Evolutionary conservation across 1,284 basidiomycete species (phyloP).

Genomic region (Pisolithus thermaeus): DNA sequence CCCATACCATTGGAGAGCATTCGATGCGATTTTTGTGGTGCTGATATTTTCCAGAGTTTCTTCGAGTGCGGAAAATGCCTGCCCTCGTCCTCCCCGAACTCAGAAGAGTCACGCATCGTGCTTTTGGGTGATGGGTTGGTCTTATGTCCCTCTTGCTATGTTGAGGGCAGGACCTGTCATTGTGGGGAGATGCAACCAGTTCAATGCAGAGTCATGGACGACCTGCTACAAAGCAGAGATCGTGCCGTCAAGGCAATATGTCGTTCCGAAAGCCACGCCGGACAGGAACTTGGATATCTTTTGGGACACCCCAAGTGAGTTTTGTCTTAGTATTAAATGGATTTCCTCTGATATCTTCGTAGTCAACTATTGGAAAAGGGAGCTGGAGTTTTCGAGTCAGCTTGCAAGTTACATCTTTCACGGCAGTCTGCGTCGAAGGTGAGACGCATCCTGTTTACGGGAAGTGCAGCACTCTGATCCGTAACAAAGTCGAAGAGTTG

Average conservation of each 20-base stretch:
- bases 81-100: slow-evolving; percentile 12
- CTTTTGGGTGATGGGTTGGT: slow-evolving; percentile 40
- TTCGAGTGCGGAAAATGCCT: slow-evolving; percentile 57
- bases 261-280: slow-evolving; percentile 28
- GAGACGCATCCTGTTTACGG: not conserved
- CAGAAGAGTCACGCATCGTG: slow-evolving; percentile 10
- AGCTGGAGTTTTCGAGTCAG: slow-evolving; percentile 30
- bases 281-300: slow-evolving; percentile 21
- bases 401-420: slow-evolving; percentile 24
- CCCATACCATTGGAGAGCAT: slow-evolving; percentile 24
- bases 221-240: slow-evolving; percentile 37
- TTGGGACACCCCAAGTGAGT: slow-evolving; percentile 20
- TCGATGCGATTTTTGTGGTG: slow-evolving; percentile 71
- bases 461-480: not conserved
- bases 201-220: slow-evolving; percentile 43
- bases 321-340: not conserved
- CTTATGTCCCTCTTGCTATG: slow-evolving; percentile 66
- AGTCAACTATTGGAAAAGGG: slow-evolving; percentile 18
- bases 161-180: slow-evolving; percentile 62
- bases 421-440: slow-evolving; percentile 17
- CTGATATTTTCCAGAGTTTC: slow-evolving; percentile 73
- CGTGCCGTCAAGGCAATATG: slow-evolving; percentile 30
- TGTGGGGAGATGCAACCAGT: slow-evolving; percentile 54
- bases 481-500: slow-evolving; percentile 17
- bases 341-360: slow-evolving; percentile 12